Percentiles rank a stretch among this genome's conserved stretches.
phyloP scores from a whole-genome alignment of 2,329 filamentous ascomycete genomes.

The Botrytis porri region DNA sequence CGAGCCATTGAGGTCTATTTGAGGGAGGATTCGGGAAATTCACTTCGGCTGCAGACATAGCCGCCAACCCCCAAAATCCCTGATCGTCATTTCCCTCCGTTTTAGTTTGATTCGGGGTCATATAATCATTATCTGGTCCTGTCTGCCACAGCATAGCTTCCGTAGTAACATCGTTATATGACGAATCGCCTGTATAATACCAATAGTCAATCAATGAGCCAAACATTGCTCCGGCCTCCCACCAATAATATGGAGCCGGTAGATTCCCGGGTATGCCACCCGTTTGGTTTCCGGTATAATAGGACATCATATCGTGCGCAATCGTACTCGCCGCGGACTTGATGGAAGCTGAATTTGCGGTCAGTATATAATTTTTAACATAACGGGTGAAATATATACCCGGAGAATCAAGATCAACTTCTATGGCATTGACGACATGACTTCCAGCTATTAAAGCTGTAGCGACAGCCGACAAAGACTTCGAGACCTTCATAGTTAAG shows the following conservation, averaged over 20 bases:
- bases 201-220: slow-evolving; percentile 76
- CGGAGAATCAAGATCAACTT: slow-evolving; percentile 31
- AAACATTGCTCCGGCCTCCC: slow-evolving; percentile 69
- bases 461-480: neutral
- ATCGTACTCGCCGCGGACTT: slow-evolving; percentile 36
- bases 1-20: slow-evolving; percentile 63
- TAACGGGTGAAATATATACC: slow-evolving; percentile 23
- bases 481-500: slow-evolving; percentile 8
- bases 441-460: slow-evolving; percentile 21
- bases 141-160: slow-evolving; percentile 73
- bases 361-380: slow-evolving; percentile 1
- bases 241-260: slow-evolving; percentile 55
- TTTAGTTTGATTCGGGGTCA: slow-evolving; percentile 69
- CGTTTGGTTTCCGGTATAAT: slow-evolving; percentile 51
- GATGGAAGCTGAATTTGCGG: slow-evolving; percentile 33
- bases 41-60: slow-evolving; percentile 68
- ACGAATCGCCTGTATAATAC: slow-evolving; percentile 73
- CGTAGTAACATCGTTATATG: slow-evolving; percentile 66
- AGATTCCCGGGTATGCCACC: slow-evolving; percentile 51
- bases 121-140: slow-evolving; percentile 70
- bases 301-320: slow-evolving; percentile 50
- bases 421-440: slow-evolving; percentile 27
- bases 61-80: slow-evolving; percentile 69
- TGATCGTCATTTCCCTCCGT: slow-evolving; percentile 74
- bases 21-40: slow-evolving; percentile 57